Evolutionary conservation across 2,329 filamentous ascomycete genomes (phyloP).

Genomic region (Endothia cerciana): DNA sequence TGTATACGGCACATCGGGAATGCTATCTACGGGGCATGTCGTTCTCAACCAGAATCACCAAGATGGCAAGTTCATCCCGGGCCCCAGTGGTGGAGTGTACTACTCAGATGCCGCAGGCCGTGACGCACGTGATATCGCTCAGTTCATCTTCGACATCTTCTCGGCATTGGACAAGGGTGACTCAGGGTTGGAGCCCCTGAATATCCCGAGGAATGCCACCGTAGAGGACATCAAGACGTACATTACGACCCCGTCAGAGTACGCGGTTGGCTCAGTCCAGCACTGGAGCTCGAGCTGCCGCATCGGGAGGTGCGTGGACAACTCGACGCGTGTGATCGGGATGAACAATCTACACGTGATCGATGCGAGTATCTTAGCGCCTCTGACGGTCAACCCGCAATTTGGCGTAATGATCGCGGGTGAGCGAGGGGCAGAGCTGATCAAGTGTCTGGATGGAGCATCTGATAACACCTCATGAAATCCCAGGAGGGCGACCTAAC

Average conservation of each 20-base stretch:
- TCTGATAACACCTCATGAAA: not conserved
- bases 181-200: constrained; percentile 47
- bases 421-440: constrained; percentile 54
- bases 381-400: constrained; percentile 58
- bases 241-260: constrained; percentile 51
- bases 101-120: constrained; percentile 46
- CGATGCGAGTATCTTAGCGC: constrained; percentile 53
- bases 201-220: constrained; percentile 50
- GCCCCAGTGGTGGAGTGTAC: constrained; percentile 48
- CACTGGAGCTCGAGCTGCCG: constrained; percentile 59
- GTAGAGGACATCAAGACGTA: constrained; percentile 53
- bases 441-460: constrained; percentile 33
- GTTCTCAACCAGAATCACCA: constrained; percentile 37
- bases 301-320: constrained; percentile 54
- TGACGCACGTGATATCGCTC: constrained; percentile 52
- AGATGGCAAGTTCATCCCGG: constrained; percentile 47
- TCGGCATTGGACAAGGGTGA: constrained; percentile 44
- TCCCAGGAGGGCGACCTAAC: not conserved
- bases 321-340: constrained; percentile 49
- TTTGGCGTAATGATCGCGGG: constrained; percentile 59
- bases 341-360: constrained; percentile 56
- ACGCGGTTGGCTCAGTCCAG: constrained; percentile 54
- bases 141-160: constrained; percentile 56
- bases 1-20: constrained; percentile 59
- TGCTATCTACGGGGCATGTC: constrained; percentile 53